Base-by-base conservation (phyloP, 2,329 filamentous ascomycete species). In the Dactylella cylindrospora region DNA sequence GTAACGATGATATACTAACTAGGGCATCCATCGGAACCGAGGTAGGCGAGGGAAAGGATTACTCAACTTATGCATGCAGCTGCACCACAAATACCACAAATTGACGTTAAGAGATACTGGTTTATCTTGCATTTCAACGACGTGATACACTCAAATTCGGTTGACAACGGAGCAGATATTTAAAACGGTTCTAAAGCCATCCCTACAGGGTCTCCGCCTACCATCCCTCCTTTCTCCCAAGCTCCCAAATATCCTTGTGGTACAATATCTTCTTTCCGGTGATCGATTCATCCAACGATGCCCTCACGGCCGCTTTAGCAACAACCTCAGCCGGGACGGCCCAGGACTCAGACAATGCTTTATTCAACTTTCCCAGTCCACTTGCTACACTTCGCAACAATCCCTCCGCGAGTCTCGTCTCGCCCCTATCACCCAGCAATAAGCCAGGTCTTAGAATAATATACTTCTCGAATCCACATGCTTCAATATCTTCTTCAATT, bases 261-360 rank as follows among this genome's bases (percentile, higher is more conserved):
- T 78, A 78, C 23, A 90, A 17, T 7, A 81, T 68, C 74, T 72
- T 80, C 76, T 77, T 82, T 71, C 70, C 76, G 50, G 76, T 78
- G n/a, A 78, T 80, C 72, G 79, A 80, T 55, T 80, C 81, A 45
- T 84, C 71, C 66, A 80, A 69, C 6, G 76, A 79, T 1, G 84
- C 85, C 44, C 74, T 75, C 2, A 86, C 80, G 2, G 84, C 84
- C 9, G 85, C 85, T 65, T 78, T 78, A 2, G 76, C 86, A 73
- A 95, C 88, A 26, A 85, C 80, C 52, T 84, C 79, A 3, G 81
- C 83, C 45, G 93, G 87, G 74, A 93, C 86, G 1, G 82, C 86
- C 72, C 87, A 78, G 5, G 71, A 74, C 70, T 95, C 83, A 74
- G 83, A 82, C 64, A 83, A 67, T 40, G 68, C 64, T 5, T 76